Conservation (phyloP, 2,329 filamentous ascomycete species). For the Fusarium armeniacum region DNA sequence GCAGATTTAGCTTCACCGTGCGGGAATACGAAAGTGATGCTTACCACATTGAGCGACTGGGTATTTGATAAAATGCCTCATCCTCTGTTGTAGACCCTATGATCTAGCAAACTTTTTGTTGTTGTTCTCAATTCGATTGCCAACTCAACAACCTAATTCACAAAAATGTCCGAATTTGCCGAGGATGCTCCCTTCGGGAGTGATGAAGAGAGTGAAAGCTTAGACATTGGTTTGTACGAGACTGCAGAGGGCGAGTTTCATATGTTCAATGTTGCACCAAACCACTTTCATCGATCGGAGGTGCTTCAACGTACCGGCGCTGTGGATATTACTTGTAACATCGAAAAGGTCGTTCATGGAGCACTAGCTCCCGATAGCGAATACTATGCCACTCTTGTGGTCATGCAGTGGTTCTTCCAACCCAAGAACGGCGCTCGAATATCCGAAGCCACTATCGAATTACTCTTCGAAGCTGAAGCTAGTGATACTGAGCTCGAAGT, state of each 20-base stretch:
- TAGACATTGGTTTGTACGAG: not conserved
- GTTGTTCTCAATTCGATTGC: too few species aligned
- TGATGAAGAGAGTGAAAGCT: not conserved
- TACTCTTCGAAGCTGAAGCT: not conserved
- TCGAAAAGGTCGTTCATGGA: conserved; percentile 7
- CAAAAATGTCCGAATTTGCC: not conserved
- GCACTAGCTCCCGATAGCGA: not conserved
- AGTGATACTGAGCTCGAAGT: not conserved
- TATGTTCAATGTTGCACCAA: not conserved
- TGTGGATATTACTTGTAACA: not conserved
- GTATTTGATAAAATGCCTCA: not conserved
- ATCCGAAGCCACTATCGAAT: not conserved
- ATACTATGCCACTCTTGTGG: not conserved
- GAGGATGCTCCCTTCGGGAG: fast-evolving
- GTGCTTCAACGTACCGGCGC: conserved; percentile 4
- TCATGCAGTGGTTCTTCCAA: conserved; percentile 13
- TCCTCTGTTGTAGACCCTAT: too few species aligned
- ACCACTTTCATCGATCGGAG: conserved; percentile 2
- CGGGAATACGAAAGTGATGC: too few species aligned
- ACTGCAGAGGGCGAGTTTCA: conserved; percentile 1
- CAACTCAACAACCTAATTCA: too few species aligned
- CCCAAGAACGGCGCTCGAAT: not conserved
- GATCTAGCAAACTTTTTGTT: too few species aligned
- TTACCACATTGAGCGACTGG: too few species aligned
- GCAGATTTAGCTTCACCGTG: too few species aligned